A percentile compares a stretch with the other conserved stretches of the same genome.
phyloP scores from a whole-genome alignment of 257 asterid genomes.

The Lantana camara region DNA sequence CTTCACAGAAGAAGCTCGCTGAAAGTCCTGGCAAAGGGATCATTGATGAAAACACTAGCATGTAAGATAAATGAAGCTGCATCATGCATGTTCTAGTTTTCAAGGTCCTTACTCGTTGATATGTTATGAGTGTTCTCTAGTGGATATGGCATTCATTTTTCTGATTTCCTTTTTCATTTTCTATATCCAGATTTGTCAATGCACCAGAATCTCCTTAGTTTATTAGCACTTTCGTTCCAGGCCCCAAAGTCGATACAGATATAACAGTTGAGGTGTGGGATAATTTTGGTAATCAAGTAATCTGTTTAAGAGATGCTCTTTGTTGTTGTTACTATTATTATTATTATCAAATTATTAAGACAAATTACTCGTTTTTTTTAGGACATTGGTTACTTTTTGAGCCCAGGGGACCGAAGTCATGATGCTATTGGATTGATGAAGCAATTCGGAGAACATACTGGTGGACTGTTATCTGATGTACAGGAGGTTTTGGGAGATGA shows the following conservation, averaged over 20 bases:
- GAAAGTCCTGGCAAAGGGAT: conserved; percentile 52
- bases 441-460: conserved; percentile 86
- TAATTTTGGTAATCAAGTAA: conserved; percentile 23
- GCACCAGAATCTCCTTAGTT: conserved; percentile 95
- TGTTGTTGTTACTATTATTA: neutral
- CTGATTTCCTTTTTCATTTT: neutral
- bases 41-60: conserved; percentile 51
- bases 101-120: no score
- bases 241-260: conserved; percentile 76
- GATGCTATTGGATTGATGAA: conserved; percentile 93
- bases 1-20: conserved; percentile 49
- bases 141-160: neutral
- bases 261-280: conserved; percentile 59
- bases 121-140: neutral
- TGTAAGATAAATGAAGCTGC: conserved; percentile 50
- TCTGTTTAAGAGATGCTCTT: neutral
- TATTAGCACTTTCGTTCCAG: conserved; percentile 60
- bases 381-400: conserved; percentile 73
- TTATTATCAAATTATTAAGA: no score
- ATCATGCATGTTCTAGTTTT: no score
- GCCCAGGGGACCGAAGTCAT: conserved; percentile 74
- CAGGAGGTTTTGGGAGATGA: conserved; percentile 87
- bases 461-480: conserved; percentile 85
- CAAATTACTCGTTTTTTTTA: conserved; percentile 32
- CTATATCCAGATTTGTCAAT: conserved; percentile 50